These are phyloP conservation scores for Helicocarpus griseus DNA, from an alignment of 2,329 filamentous ascomycete species.

Conservation along the genomic window DNA sequence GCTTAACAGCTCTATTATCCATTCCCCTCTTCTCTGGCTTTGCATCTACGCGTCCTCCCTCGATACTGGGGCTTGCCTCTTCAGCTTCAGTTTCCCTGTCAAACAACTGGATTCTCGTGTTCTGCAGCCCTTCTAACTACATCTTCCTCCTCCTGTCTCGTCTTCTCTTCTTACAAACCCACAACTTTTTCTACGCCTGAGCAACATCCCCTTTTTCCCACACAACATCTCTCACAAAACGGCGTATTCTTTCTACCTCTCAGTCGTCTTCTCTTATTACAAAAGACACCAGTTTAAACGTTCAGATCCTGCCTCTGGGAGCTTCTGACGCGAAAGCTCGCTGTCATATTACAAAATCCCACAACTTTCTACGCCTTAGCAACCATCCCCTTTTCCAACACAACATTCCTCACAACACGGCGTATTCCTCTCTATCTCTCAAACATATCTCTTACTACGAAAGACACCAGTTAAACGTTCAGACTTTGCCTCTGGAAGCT, in stretches of 20 bases:
- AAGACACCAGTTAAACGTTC: not conserved
- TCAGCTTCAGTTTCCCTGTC: not conserved
- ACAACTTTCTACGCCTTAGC: conserved; percentile 1
- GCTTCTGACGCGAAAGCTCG: not conserved
- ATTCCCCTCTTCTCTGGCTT: not conserved
- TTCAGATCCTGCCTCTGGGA: not conserved
- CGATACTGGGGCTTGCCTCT: not conserved
- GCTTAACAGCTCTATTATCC: not conserved
- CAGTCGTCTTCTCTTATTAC: not conserved
- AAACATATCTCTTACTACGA: not conserved
- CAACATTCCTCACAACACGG: not conserved
- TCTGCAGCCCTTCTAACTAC: not conserved
- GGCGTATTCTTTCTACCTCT: conserved; percentile 14
- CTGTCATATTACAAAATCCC: not conserved
- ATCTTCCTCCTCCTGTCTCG: not conserved
- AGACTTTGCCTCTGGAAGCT: not conserved
- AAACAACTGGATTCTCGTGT: not conserved
- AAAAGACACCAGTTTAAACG: not conserved
- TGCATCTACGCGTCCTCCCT: not conserved
- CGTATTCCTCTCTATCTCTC: conserved; percentile 14
- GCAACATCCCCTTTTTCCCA: not conserved
- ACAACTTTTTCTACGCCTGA: conserved; percentile 4
- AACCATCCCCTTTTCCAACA: not conserved
- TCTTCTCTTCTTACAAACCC: conserved; percentile 2
- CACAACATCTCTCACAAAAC: not conserved